These are phyloP conservation scores for Citrus reticulata DNA, from an alignment of 345 rosid genomes.

Conservation along the genomic window DNA sequence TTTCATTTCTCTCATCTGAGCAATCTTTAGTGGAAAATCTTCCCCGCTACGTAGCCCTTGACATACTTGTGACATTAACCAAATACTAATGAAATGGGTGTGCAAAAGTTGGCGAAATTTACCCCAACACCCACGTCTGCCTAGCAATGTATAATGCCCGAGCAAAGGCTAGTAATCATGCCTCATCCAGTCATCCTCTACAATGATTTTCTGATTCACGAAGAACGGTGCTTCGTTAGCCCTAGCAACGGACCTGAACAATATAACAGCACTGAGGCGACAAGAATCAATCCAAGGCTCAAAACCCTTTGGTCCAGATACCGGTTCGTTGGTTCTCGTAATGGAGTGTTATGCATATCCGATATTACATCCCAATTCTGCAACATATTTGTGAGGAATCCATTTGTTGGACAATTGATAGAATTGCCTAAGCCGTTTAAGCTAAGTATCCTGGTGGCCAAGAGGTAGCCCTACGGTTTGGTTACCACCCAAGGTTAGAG, in stretches of 20 bases:
- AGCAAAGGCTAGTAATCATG: neutral
- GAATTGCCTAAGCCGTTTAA: neutral
- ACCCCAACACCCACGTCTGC: neutral
- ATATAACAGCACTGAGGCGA: neutral
- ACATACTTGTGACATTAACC: neutral
- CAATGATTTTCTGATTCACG: neutral
- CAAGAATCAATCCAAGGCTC: neutral
- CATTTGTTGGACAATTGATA: neutral
- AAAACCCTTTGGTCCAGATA: neutral
- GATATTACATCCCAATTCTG: neutral
- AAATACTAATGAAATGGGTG: neutral
- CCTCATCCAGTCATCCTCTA: neutral
- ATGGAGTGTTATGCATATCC: neutral
- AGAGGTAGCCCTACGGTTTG: neutral
- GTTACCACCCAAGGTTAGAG: neutral
- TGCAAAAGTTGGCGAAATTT: constrained; percentile 6
- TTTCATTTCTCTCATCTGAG: neutral
- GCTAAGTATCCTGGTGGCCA: neutral
- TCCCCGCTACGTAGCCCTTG: neutral
- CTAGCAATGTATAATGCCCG: neutral
- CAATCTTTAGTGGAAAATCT: neutral
- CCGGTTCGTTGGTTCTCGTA: neutral
- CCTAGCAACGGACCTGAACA: neutral
- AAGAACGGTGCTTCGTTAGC: neutral
- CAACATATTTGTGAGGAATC: neutral